Percentiles rank a stretch among this genome's conserved stretches.
phyloP scores from a whole-genome alignment of 345 rosid genomes.

The Eucalyptus virginea region DNA sequence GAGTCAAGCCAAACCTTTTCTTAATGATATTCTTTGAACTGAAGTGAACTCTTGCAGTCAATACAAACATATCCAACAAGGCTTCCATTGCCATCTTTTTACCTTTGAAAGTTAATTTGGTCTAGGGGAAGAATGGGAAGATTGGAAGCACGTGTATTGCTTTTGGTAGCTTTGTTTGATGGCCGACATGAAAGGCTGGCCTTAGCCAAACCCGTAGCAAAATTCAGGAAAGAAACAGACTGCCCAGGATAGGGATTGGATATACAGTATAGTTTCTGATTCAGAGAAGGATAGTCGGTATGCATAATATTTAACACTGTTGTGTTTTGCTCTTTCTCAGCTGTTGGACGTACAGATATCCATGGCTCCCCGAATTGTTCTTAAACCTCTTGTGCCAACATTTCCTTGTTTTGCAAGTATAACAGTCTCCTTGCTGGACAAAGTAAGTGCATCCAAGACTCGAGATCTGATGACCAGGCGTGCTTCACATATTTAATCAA shows the following conservation, averaged over 20 bases:
- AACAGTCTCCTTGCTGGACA: conserved; percentile 24
- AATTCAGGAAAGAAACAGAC: not conserved
- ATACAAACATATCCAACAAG: not conserved
- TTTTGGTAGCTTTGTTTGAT: not conserved
- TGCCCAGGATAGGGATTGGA: not conserved
- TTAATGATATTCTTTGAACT: not conserved
- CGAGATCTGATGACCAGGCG: not conserved
- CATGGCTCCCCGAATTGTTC: conserved; percentile 12
- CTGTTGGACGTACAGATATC: conserved; percentile 29
- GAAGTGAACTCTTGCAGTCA: not conserved
- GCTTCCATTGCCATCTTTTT: not conserved
- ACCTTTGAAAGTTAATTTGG: not conserved
- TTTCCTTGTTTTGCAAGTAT: conserved; percentile 36
- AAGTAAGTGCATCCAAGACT: conserved; percentile 2
- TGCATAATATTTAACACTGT: not conserved
- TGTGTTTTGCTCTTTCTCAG: not conserved
- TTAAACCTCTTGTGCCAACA: conserved; percentile 38
- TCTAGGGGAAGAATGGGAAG: not conserved
- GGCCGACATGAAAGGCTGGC: not conserved
- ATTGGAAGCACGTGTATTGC: not conserved
- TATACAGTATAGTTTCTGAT: not conserved
- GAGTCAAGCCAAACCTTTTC: not conserved
- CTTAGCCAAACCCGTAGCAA: not conserved
- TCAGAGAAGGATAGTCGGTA: not conserved
- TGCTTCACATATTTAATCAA: not conserved